Percentiles rank a stretch among this genome's conserved stretches.
Evolutionary conservation across 2,329 filamentous ascomycete genomes (phyloP).

Genomic region (Ceratocystis cubensis): DNA sequence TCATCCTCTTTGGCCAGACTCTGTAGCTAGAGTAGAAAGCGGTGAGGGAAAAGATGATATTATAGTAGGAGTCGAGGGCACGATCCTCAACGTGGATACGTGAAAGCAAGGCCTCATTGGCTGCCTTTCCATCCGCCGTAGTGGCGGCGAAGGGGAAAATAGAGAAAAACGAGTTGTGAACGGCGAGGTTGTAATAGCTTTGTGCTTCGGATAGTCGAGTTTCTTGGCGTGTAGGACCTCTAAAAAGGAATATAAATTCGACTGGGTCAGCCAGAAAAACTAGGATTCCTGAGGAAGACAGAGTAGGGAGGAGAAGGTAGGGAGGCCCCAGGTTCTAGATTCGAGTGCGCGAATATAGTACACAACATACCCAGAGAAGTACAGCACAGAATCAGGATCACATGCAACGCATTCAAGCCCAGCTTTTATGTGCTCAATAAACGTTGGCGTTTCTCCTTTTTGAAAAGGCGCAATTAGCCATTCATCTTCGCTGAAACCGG

Average conservation of each 20-base stretch:
- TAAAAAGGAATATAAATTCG: conserved; percentile 26
- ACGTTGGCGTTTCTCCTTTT: conserved; percentile 63
- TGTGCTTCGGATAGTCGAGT: conserved; percentile 47
- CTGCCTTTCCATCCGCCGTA: not conserved
- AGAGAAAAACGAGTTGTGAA: conserved; percentile 36
- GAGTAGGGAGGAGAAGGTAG: not conserved
- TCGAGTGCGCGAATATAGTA: conserved; percentile 6
- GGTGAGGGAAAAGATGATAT: conserved; percentile 61
- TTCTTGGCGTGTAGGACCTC: conserved; percentile 49
- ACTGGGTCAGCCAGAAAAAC: not conserved
- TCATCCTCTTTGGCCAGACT: conserved; percentile 45
- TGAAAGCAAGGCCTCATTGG: conserved; percentile 9
- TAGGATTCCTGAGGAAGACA: not conserved
- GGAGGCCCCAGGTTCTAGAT: not conserved
- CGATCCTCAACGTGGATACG: conserved; percentile 51
- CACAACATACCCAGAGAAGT: conserved; percentile 56
- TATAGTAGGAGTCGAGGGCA: conserved; percentile 77
- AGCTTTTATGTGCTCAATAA: conserved; percentile 59
- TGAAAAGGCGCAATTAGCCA: conserved; percentile 72
- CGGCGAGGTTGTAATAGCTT: conserved; percentile 47
- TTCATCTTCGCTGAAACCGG: conserved; percentile 44
- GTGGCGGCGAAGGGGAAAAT: conserved; percentile 25
- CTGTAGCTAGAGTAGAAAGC: conserved; percentile 33
- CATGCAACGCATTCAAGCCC: conserved; percentile 44
- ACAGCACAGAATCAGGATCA: conserved; percentile 39